Percentiles rank a stretch among this genome's conserved stretches.
phyloP scores from a whole-genome alignment of 345 rosid genomes.

The Rhodamnia argentea region DNA sequence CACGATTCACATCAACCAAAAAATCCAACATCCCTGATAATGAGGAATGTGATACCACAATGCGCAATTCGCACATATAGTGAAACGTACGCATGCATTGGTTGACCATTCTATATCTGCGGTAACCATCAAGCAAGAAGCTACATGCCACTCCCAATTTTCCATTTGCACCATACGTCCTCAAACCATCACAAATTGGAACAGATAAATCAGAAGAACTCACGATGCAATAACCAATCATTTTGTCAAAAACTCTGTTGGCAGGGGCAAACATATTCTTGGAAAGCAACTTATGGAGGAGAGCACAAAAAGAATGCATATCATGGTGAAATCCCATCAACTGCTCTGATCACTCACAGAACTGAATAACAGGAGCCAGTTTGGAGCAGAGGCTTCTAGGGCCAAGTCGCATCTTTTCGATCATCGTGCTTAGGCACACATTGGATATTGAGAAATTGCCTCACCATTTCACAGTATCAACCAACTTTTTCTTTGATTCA shows the following conservation, averaged over 20 bases:
- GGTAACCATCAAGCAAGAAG: conserved; percentile 26
- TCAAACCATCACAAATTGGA: not conserved
- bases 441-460: not conserved
- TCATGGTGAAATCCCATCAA: not conserved
- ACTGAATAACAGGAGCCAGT: not conserved
- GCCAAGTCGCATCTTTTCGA: not conserved
- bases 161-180: not conserved
- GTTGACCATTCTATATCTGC: conserved; percentile 20
- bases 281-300: conserved; percentile 23
- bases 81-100: conserved; percentile 12
- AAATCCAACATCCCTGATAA: conserved; percentile 16
- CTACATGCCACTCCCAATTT: conserved; percentile 2
- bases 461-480: not conserved
- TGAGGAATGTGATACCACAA: conserved; percentile 2
- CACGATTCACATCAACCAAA: conserved; percentile 14
- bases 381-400: not conserved
- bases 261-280: conserved; percentile 22
- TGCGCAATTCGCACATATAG: conserved; percentile 5
- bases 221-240: conserved; percentile 6
- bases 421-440: not conserved
- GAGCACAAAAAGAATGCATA: conserved; percentile 9
- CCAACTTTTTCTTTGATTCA: not conserved
- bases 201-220: conserved; percentile 6
- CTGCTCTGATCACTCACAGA: not conserved
- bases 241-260: conserved; percentile 25